Conservation (phyloP, 768 basidiomycete genomes). For the Favolaschia claudopus region DNA sequence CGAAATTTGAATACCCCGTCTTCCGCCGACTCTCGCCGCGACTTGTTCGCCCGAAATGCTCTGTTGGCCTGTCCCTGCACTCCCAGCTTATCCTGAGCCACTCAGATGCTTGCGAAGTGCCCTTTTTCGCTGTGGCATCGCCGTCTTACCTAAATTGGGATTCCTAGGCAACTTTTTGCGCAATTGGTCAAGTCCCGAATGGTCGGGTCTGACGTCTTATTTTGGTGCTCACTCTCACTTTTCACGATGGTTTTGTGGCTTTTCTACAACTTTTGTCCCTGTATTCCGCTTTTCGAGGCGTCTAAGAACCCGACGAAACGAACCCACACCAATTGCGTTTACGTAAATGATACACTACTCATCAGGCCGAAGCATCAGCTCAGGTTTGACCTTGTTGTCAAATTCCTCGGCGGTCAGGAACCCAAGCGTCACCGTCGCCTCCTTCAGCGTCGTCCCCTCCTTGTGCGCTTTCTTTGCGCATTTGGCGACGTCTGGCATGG, state of each 20-base stretch:
- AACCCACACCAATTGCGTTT: not conserved
- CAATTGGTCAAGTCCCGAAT: no score
- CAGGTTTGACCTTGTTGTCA: conserved; percentile 91
- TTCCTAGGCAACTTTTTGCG: no score
- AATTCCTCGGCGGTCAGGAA: conserved; percentile 91
- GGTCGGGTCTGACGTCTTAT: not conserved
- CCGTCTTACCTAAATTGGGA: no score
- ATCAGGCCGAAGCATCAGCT: conserved; percentile 85
- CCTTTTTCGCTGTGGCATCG: no score
- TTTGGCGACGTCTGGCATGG: conserved; percentile 86
- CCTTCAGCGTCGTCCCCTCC: conserved; percentile 95
- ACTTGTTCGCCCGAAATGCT: no score
- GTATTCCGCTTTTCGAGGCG: conserved; percentile 8
- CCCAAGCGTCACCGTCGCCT: conserved; percentile 89
- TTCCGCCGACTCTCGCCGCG: no score
- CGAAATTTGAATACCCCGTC: no score
- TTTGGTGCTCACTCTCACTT: conserved; percentile 14
- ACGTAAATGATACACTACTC: conserved; percentile 3
- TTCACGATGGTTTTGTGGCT: conserved; percentile 31
- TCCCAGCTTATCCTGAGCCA: no score
- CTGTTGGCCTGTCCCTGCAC: no score
- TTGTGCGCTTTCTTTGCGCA: conserved; percentile 99
- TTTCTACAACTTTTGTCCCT: conserved; percentile 10
- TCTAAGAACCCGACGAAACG: no score
- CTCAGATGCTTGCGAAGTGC: no score